Conservation (phyloP, 345 rosid species). For the Brassica incana region DNA sequence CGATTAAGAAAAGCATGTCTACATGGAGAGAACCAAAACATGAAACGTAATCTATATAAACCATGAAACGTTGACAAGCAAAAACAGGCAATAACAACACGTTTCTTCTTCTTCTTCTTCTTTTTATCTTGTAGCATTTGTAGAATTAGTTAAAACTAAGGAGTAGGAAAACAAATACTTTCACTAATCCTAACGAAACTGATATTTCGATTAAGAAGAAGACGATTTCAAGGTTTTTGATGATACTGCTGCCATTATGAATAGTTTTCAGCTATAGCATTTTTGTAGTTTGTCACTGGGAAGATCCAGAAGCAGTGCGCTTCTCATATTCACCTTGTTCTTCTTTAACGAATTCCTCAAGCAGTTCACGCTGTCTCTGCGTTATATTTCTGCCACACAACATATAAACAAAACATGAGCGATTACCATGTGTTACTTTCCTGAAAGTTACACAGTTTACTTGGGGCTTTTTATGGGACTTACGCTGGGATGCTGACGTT, state of each 20-base stretch:
- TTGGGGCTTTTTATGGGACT: conserved; percentile 27
- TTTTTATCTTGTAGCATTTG: not conserved
- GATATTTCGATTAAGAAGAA: conserved; percentile 20
- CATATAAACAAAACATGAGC: conserved; percentile 5
- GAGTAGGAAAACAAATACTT: conserved; percentile 13
- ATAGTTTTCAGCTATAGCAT: not conserved
- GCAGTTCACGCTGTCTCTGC: conserved; percentile 79
- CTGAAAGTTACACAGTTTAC: not conserved
- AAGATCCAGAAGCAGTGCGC: conserved; percentile 77
- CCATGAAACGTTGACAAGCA: not conserved
- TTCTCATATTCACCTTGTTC: conserved; percentile 74
- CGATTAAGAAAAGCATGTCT: not conserved
- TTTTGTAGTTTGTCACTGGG: conserved; percentile 47
- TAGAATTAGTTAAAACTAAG: conserved; percentile 2
- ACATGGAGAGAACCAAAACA: not conserved
- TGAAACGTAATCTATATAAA: conserved; percentile 5
- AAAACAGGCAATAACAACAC: conserved; percentile 15
- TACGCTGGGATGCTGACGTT: conserved; percentile 89
- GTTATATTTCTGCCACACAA: conserved; percentile 60
- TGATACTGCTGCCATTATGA: conserved; percentile 17
- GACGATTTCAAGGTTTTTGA: not conserved
- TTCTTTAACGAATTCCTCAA: conserved; percentile 90
- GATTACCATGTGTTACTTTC: not conserved
- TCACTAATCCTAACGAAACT: conserved; percentile 25
- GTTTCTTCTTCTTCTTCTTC: conserved; percentile 11